Evolutionary conservation across 2,329 filamentous ascomycete genomes (phyloP), one percentile per base, ranked within the genome.

Genomic region (Phialophora tarda): DNA sequence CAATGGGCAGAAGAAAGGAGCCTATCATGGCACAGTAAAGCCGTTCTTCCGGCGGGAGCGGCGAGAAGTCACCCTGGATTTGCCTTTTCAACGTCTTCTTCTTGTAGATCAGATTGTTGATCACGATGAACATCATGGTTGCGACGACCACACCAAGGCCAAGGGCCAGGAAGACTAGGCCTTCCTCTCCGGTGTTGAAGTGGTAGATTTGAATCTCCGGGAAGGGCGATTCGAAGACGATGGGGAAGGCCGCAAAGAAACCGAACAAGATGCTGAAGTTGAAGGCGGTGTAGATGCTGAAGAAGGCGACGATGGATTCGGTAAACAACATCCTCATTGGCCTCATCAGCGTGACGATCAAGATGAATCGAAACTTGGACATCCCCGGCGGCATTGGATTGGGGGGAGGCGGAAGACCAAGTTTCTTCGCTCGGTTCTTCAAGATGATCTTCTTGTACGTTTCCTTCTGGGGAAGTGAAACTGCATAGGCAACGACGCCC

Each of bases 141-240:
- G 67, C 89, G 54, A 91, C 75, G 4, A 92, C 65, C 76, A 91
- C 86, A 53, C 91, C 91, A 2, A 82, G 70, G 54, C 92, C 86
- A 86, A 96, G 91, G 63, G 91, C 91, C 69, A 96, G 89, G 78
- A 92, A 96, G 4, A 91, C 87, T 5, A 97, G 83, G 0, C 91
- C 91, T 1, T 87, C 85, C 21, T 89, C 78, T 60, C 91, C 91
- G 1, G 82, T 71, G 21, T 79, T 85, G 81, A 93, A 91, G 73
- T 85, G 83, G 76, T 95, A 89, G 21, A 92, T 81, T 38, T 70
- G 69, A 38, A 71, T 70, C 30, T 72, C 62, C 4, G 68, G 66
- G 51, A 76, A 77, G 0, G 71, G 68, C 1, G 78, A 76, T 68
- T 89, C 82, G 79, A 95, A 96, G 56, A 96, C 90, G 53, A 95